Evolutionary conservation across 2,329 filamentous ascomycete species (phyloP).

Genomic region (Aspergillus intermedius): DNA sequence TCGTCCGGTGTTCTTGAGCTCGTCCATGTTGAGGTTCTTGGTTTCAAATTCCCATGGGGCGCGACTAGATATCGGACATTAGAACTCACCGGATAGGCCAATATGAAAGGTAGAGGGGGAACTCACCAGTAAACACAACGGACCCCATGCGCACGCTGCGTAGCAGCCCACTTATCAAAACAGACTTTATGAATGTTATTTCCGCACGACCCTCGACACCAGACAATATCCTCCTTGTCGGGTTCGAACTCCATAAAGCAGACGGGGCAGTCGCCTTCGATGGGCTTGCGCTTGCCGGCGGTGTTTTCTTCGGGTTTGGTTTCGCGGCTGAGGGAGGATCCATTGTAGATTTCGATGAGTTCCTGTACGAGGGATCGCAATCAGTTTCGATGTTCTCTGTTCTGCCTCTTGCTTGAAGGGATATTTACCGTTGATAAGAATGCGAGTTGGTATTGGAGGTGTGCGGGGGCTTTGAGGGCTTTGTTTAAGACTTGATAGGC

Average conservation of each 20-base stretch:
- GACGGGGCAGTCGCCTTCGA: slow-evolving; percentile 59
- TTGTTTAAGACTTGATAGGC: slow-evolving; percentile 46
- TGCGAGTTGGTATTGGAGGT: slow-evolving; percentile 55
- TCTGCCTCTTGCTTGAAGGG: not conserved
- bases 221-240: slow-evolving; percentile 44
- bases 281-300: slow-evolving; percentile 49
- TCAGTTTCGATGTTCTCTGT: not conserved
- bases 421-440: slow-evolving; percentile 46
- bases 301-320: slow-evolving; percentile 29
- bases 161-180: slow-evolving; percentile 49
- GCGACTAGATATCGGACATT: slow-evolving; percentile 23
- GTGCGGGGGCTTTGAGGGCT: slow-evolving; percentile 50
- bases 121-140: slow-evolving; percentile 42
- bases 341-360: slow-evolving; percentile 49
- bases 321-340: slow-evolving; percentile 46
- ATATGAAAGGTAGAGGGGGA: not conserved
- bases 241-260: slow-evolving; percentile 53
- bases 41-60: slow-evolving; percentile 34
- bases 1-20: slow-evolving; percentile 23
- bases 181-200: slow-evolving; percentile 57
- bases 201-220: slow-evolving; percentile 56
- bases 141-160: slow-evolving; percentile 25
- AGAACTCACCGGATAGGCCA: not conserved
- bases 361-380: slow-evolving; percentile 32
- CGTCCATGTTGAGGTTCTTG: slow-evolving; percentile 22